Evolutionary conservation across 2,329 filamentous ascomycete species (phyloP), one percentile per base, ranked within the genome.

Genomic region (Trichoderma pleuroti): DNA sequence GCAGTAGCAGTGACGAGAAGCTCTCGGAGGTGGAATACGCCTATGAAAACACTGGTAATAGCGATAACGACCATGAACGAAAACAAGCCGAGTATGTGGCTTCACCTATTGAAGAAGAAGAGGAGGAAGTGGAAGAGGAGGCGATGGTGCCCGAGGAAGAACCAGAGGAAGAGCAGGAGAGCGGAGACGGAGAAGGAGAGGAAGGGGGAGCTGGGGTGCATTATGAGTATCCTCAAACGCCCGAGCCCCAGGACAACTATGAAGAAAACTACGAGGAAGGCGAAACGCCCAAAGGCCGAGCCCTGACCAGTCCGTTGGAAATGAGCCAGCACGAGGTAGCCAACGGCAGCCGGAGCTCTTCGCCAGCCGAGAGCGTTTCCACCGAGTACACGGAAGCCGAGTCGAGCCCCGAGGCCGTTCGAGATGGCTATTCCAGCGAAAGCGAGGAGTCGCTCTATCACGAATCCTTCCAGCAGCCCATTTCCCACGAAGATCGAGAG

Each of bases 401-500:
- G 56, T 79, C 80, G 26, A 77, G 78, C 9, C 73, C 83, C 68
- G 79, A 81, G 46, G 77, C 78, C 10, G 80, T 80, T 54, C 77
- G 77, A 54, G 74, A 74, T 24, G 82, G 80, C 59, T 84, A 82
- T 34, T 84, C 84, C 26, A 91, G 90, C 75, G 90, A 93, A 75
- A 89, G 90, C 73, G 84, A 88, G 75, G 86, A 89, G 67, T 87
- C 87, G 14, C 82, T 90, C 8, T 90, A 92, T 75, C 88, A 91
- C 75, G 89, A 90, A 74, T 83, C 86, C 0, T 79, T 85, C 61
- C 84, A 88, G 68, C 85, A 88, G 65, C 86, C 87, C 10, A 82
- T 92, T 7, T 93, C 93, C 0, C 95, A 98, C 76, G 95, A 98
- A 81, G 94, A 98, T 79, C 92, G 95, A 24, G 91, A 94, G 74